A percentile compares a stretch with the other conserved stretches of the same genome.
These are phyloP conservation scores for Paralagenidium karlingii DNA, from an alignment of 352 stramenopile species.

Conservation along the genomic window DNA sequence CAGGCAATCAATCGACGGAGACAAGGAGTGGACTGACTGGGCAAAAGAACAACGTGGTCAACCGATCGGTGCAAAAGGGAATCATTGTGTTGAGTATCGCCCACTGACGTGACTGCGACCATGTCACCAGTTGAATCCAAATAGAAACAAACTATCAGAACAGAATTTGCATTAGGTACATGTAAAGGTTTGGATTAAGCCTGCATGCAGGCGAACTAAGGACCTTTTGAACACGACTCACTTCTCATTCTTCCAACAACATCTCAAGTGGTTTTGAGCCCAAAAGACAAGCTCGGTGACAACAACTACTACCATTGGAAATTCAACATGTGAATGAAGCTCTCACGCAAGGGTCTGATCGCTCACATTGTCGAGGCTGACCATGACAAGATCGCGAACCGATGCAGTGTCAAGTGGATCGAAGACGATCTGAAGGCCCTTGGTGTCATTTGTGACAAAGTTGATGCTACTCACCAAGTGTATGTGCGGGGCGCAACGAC, in stretches of 20 bases:
- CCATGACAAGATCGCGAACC: slow-evolving; percentile 5
- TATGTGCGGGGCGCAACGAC: slow-evolving; percentile 5
- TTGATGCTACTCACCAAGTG: slow-evolving; percentile 7
- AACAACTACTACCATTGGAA: slow-evolving; percentile 19
- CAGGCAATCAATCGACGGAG: no score
- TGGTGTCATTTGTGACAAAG: slow-evolving; percentile 12
- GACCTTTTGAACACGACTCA: no score
- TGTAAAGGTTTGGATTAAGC: no score
- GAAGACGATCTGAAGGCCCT: slow-evolving; percentile 9
- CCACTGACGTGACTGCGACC: no score
- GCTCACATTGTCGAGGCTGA: slow-evolving; percentile 6
- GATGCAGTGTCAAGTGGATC: slow-evolving; percentile 3
- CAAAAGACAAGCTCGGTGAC: slow-evolving; percentile 7
- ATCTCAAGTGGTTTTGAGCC: slow-evolving; percentile 9
- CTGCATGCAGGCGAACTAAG: no score
- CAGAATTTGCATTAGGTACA: no score
- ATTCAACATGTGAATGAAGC: slow-evolving; percentile 12
- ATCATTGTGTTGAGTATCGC: no score
- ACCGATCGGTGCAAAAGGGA: no score
- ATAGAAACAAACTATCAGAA: no score
- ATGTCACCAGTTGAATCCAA: no score
- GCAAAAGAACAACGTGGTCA: no score
- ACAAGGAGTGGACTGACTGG: no score
- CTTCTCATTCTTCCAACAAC: slow-evolving; percentile 1
- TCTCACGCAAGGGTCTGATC: slow-evolving; percentile 8